phyloP scores from a whole-genome alignment of 768 basidiomycete species.

The Lentinus tigrinus region DNA sequence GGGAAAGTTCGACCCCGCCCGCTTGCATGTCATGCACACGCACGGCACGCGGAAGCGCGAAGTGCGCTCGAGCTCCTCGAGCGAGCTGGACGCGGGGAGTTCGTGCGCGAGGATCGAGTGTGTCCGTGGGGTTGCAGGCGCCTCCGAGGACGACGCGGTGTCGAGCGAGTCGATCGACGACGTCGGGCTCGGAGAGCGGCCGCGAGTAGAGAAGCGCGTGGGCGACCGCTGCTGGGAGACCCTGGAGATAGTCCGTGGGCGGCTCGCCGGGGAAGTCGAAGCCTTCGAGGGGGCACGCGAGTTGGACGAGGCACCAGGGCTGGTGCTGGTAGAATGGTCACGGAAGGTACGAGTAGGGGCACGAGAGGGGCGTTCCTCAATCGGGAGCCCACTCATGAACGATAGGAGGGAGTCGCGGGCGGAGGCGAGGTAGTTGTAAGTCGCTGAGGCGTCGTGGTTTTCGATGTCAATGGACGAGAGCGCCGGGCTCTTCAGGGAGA shows the following conservation, averaged over 20 bases:
- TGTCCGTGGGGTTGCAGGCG: slow-evolving; percentile 26
- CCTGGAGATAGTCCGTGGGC: neutral
- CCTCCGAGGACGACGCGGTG: slow-evolving; percentile 30
- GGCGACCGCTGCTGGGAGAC: neutral
- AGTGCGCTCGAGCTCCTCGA: slow-evolving; percentile 28
- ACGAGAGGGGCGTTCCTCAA: slow-evolving; percentile 8
- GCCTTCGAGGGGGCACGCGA: neutral
- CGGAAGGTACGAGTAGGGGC: slow-evolving; percentile 5
- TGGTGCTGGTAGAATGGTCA: neutral
- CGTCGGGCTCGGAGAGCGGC: slow-evolving; percentile 16
- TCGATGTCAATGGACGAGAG: slow-evolving; percentile 18
- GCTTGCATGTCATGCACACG: slow-evolving; percentile 28
- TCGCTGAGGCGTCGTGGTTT: slow-evolving; percentile 16
- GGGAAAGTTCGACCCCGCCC: slow-evolving; percentile 31
- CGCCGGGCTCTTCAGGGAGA: slow-evolving; percentile 19
- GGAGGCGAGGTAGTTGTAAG: slow-evolving; percentile 8
- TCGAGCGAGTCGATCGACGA: slow-evolving; percentile 27
- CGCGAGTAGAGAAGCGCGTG: slow-evolving; percentile 1
- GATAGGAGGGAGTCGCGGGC: slow-evolving; percentile 14
- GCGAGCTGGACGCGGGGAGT: slow-evolving; percentile 11
- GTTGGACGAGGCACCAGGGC: slow-evolving; percentile 8
- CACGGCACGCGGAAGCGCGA: slow-evolving; percentile 27
- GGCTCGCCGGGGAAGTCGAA: neutral
- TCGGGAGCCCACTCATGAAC: slow-evolving; percentile 8
- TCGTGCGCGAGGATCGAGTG: slow-evolving; percentile 18